Base-by-base conservation (phyloP, 1,284 basidiomycete genomes). In the Rhodotorula sp. region DNA sequence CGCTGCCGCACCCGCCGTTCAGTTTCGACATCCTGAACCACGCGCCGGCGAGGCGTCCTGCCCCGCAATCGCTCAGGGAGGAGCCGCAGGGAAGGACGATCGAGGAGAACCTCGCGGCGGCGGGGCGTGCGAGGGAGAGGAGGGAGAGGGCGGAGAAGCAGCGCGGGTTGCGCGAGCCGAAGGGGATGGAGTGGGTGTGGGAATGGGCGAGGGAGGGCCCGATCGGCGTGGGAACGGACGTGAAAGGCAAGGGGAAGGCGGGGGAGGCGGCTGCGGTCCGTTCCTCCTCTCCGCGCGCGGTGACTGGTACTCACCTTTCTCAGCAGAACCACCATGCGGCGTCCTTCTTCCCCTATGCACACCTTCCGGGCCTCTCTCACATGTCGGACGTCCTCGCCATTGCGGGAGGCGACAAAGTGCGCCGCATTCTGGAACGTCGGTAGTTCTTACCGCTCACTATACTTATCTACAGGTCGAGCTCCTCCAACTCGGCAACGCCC, bases 341-440 rank as follows among this genome's bases (percentile, higher is more conserved):
- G 22, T n/a, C 61, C 10, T 77, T 77, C 57, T 78, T 74, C 62
- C 76, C 78, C 1, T 72, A 61, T 46, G 63, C 66, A 5, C 46
- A 73, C 32, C 56, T 64, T 3, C 53, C 34, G 6, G 64, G 54
- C 1, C 53, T 70, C 48, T 51, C 41, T 2, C 60, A 63, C 25
- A 67, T 76, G 64, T 54, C 72, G 19, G 70, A 62, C 19, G 44
- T 62, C 2, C 61, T 76, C 25, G 76, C 73, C 0, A 55, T 74
- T 9, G 63, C 69, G n/a, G 72, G 72, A 8, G 72, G 65, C 4
- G 32, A 55, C 34, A 25, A 53, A 39, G 71, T 73, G 29, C 57
- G 68, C 39, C 12, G 1, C 1, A n/a, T n/a, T 4, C 1, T 19
- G 5, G 6, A 7, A 37, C 13, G 13, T 21, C n/a, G 17, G 2